Evolutionary conservation across 306 rosid genomes (phyloP).

Genomic region (Fragaria nilgerrensis): DNA sequence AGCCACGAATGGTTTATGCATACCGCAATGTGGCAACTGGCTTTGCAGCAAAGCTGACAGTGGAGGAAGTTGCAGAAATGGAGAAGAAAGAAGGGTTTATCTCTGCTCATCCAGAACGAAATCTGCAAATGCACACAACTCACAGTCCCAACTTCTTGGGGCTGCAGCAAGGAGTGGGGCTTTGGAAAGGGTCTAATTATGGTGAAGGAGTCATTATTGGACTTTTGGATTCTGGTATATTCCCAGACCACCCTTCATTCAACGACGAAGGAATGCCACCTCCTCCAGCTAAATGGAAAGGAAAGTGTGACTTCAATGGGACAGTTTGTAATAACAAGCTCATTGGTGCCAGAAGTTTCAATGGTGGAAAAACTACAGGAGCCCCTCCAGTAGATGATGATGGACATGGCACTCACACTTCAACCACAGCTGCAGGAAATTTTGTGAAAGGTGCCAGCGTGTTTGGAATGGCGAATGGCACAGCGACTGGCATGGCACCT

Average conservation of each 20-base stretch:
- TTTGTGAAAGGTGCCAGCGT: constrained; percentile 46
- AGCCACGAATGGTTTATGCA: constrained; percentile 37
- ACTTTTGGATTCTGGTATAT: constrained; percentile 59
- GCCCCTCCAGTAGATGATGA: constrained; percentile 47
- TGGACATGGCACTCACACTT: constrained; percentile 79
- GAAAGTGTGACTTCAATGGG: constrained; percentile 39
- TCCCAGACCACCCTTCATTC: constrained; percentile 62
- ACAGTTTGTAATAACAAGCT: constrained; percentile 56
- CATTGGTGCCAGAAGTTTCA: constrained; percentile 63
- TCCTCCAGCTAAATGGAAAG: constrained; percentile 76
- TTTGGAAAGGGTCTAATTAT: constrained; percentile 45
- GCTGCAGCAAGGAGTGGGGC: constrained; percentile 37
- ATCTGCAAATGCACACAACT: constrained; percentile 50
- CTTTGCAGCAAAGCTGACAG: constrained; percentile 60
- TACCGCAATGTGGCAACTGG: constrained; percentile 52
- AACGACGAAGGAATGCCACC: constrained; percentile 56
- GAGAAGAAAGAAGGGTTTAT: constrained; percentile 48
- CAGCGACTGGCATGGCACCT: constrained; percentile 74
- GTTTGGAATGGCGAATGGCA: constrained; percentile 68
- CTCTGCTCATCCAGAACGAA: constrained; percentile 35
- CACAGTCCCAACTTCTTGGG: constrained; percentile 57
- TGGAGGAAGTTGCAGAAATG: constrained; percentile 42
- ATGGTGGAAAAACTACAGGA: not conserved
- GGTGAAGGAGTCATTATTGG: constrained; percentile 74
- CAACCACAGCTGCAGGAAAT: constrained; percentile 63